Conservation (phyloP, 805 yeast species). For the Jamesozyma lodderae region DNA sequence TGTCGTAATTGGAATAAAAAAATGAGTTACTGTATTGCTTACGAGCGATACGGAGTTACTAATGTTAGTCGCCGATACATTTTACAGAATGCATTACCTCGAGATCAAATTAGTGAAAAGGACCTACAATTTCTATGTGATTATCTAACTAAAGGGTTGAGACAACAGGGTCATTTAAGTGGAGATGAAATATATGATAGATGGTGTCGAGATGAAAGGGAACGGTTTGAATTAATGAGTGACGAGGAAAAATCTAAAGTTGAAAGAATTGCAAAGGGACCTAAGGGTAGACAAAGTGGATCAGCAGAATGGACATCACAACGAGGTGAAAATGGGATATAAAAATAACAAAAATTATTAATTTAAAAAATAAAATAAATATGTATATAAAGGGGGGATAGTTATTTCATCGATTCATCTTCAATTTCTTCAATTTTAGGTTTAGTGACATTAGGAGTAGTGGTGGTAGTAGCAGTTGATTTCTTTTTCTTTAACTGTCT, state of each 20-base stretch:
- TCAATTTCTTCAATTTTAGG: neutral
- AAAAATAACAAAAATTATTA: neutral
- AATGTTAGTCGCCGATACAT: constrained; percentile 72
- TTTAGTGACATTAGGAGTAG: neutral
- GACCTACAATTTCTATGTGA: constrained; percentile 32
- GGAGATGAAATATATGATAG: constrained; percentile 32
- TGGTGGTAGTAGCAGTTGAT: neutral
- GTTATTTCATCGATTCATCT: neutral
- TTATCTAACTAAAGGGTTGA: constrained; percentile 31
- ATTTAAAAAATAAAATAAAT: neutral
- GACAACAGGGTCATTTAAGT: constrained; percentile 20
- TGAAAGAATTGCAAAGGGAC: too few species aligned
- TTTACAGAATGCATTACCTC: constrained; percentile 35
- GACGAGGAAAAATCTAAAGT: too few species aligned
- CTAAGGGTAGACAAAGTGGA: constrained; percentile 63
- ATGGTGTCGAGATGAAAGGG: constrained; percentile 28
- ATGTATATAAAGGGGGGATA: constrained; percentile 3
- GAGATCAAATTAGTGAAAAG: constrained; percentile 37
- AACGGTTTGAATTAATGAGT: constrained; percentile 13
- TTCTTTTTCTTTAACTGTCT: constrained; percentile 19
- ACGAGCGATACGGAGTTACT: constrained; percentile 47
- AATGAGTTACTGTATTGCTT: constrained; percentile 81
- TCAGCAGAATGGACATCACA: constrained; percentile 61
- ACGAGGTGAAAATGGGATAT: constrained; percentile 68
- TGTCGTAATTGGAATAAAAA: constrained; percentile 85